A percentile compares a stretch with the other conserved stretches of the same genome.
Conservation (phyloP, 2,329 filamentous ascomycete genomes). For the Penicillium verrucosum region DNA sequence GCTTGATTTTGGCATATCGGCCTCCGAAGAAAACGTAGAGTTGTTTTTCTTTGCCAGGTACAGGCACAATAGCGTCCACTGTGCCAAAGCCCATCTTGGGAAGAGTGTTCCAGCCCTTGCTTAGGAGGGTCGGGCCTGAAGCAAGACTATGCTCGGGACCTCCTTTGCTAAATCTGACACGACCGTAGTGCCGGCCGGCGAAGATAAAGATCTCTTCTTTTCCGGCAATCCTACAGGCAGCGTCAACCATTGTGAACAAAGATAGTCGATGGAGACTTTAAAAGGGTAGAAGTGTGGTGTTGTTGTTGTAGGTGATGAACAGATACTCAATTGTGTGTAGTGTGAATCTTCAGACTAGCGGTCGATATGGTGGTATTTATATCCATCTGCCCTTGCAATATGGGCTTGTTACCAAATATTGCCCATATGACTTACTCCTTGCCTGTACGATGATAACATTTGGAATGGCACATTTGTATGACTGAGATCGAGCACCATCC, state of each 20-base stretch:
- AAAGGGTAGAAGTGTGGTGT: no score
- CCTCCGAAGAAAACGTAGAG: constrained; percentile 2
- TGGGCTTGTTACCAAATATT: no score
- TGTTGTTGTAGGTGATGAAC: not conserved
- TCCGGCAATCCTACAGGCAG: not conserved
- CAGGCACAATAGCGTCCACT: not conserved
- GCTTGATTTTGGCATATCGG: not conserved
- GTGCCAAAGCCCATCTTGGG: not conserved
- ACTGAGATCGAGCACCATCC: not conserved
- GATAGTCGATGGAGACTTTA: not conserved
- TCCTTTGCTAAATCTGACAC: not conserved
- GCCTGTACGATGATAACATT: not conserved
- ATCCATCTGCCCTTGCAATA: not conserved
- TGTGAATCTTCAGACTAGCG: not conserved
- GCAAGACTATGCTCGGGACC: not conserved
- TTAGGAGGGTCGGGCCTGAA: not conserved
- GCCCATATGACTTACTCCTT: not conserved
- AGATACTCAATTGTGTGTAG: not conserved
- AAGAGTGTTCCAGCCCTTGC: not conserved
- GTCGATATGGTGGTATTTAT: not conserved
- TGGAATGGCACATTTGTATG: not conserved
- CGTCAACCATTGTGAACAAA: constrained; percentile 1
- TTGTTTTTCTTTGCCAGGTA: not conserved
- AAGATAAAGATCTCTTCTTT: not conserved
- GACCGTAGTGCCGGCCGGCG: not conserved